These are phyloP conservation scores for Bruguiera hainesii DNA, from an alignment of 441 rosid species.

Conservation along the genomic window DNA sequence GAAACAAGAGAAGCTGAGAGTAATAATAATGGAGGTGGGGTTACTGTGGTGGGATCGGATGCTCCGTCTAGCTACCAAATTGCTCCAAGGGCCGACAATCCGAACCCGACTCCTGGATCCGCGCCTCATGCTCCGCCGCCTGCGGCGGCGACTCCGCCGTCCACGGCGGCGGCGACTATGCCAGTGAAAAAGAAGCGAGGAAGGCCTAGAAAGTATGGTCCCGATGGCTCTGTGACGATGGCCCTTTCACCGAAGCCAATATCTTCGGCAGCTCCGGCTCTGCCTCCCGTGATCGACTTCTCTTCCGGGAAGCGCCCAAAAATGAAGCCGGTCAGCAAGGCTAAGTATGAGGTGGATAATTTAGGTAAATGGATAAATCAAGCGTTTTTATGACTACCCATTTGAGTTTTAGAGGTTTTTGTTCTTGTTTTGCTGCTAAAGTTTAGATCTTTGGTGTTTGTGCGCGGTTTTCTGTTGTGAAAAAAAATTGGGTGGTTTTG, in stretches of 20 bases:
- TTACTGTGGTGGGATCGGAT: conserved; percentile 85
- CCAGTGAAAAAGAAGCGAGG: conserved; percentile 81
- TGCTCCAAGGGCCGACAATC: conserved; percentile 64
- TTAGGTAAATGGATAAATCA: conserved; percentile 44
- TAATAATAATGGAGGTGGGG: conserved; percentile 40
- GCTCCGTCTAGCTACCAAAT: conserved; percentile 74
- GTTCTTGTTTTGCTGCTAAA: conserved; percentile 10
- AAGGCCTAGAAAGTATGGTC: conserved; percentile 86
- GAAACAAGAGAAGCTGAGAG: conserved; percentile 57
- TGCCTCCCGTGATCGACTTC: conserved; percentile 82
- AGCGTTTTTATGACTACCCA: background rate
- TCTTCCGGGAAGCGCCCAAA: conserved; percentile 69
- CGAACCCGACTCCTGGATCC: conserved; percentile 40
- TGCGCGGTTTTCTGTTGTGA: conserved; percentile 14
- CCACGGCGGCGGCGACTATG: conserved; percentile 24
- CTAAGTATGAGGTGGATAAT: conserved; percentile 61
- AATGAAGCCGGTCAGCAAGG: conserved; percentile 64
- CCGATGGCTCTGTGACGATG: conserved; percentile 54
- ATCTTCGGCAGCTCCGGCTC: conserved; percentile 67
- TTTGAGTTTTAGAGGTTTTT: conserved; percentile 17
- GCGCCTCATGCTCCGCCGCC: conserved; percentile 34
- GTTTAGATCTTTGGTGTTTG: conserved; percentile 19
- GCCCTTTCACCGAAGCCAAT: conserved; percentile 70
- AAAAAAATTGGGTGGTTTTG: conserved; percentile 12
- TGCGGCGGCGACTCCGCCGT: conserved; percentile 23